Evolutionary conservation across 2,329 filamentous ascomycete genomes (phyloP), one percentile per base, ranked within the genome.

Genomic region (Phoma sp.): DNA sequence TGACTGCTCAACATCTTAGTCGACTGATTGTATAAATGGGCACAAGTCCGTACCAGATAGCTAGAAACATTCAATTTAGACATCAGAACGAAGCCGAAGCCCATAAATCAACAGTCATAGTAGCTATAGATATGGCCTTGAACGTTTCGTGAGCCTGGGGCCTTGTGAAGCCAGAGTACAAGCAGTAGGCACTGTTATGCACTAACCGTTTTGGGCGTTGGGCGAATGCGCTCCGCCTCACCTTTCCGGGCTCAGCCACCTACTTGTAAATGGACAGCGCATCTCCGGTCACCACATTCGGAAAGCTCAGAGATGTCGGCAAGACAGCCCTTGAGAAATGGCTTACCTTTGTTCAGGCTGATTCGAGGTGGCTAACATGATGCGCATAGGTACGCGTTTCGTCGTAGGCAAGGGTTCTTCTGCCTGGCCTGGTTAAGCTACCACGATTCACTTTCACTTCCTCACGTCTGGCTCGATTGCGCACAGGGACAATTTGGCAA

Each of bases 241-340:
- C 29, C 15, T 27, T 40, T 37, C 19, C 36, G 10, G 27, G n/a
- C 43, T 37, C 43, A 53, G 50, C 50, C 41, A 35, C 17, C 31
- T 19, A 35, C 17, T 24, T 19, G 21, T 10, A 22, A 36, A 17
- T 22, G 25, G 7, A 35, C 15, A 45, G 19, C 50, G 35, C 41
- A 41, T 37, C 27, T 24, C 54, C 48, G 41, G 51, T 54, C 51
- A 54, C 44, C 44, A 39, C 25, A 43, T 35, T 15, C 17, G 27
- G 21, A 15, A 39, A 3, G 7, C 31, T 49, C 29, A 49, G 38
- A 45, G 39, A 40, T 35, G 36, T 44, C 44, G 15, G 19, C 13
- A 39, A 45, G 24, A 35, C 29, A 45, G 44, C 27, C 39, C 39
- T 32, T 24, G 27, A 17, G 22, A 27, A 13, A 45, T 27, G 8